Evolutionary conservation across 192 early-diverging fungal genomes (phyloP), one percentile per base, ranked within the genome.

Genomic region (Dissophora globulifera): DNA sequence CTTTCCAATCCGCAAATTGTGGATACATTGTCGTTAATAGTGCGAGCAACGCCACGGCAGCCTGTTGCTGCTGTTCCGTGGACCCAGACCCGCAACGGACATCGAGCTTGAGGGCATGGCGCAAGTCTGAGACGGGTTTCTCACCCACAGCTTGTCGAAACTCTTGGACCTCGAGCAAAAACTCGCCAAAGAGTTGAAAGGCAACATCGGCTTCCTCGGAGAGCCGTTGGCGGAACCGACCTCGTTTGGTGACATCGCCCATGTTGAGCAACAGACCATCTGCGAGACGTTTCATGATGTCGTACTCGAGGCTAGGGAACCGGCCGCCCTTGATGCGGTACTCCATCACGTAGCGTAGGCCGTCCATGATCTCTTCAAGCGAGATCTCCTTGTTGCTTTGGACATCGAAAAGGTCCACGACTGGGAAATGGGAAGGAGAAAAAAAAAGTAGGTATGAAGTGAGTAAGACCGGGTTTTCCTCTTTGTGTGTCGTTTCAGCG

Each of bases 271-370:
- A 68, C 59, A 98, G 84, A 42, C 90, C 95, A 51, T 96, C 91
- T 50, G 90, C 87, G 23, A 98, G 86, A 19, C 93, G 87, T 57
- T 88, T 84, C 96, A 98, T 98, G 41, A 98, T 74, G 6, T 65
- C 87, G 6, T 66, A 72, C 31, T 97, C 94, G 31, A 98, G 88
- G 55, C 90, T 88, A 41, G 86, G 88, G 83, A 92, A 90, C 64
- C 93, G 91, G 15, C 92, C 90, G 52, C 92, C 93, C 58, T 91
- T 91, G 58, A 98, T 88, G 23, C 94, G 91, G 78, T 92, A 96
- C 67, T 97, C 93, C 86, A 96, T 93, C 25, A 97, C 95, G 80
- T 97, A 98, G 50, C 92, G 93, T 52, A 98, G 83, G 15, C 96
- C 90, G 27, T 88, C 88, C 22, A 98, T 87, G 41, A 96, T 91